phyloP scores from a whole-genome alignment of 148 eudicot species.

The Camellia lanceoleosa region DNA sequence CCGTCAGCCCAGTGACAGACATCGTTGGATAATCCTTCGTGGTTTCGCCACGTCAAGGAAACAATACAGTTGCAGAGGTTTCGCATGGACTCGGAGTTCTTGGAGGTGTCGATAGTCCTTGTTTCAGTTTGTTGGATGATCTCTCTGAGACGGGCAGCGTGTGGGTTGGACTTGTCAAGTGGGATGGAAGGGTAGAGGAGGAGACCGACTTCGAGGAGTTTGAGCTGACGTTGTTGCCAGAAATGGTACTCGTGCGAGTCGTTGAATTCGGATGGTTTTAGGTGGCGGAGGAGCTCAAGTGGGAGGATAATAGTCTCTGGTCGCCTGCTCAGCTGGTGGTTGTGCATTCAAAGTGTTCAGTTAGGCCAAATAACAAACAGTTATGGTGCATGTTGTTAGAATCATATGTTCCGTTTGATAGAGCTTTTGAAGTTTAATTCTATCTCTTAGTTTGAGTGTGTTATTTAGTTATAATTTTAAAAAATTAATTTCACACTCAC shows the following conservation, averaged over 20 bases:
- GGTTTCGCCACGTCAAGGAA: conserved; percentile 65
- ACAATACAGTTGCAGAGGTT: conserved; percentile 53
- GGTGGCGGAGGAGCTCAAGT: conserved; percentile 83
- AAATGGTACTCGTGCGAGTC: conserved; percentile 61
- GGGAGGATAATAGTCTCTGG: conserved; percentile 90
- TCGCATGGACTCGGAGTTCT: conserved; percentile 66
- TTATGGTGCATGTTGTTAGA: neutral
- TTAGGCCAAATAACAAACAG: neutral
- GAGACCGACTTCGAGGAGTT: conserved; percentile 64
- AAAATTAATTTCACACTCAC: no score
- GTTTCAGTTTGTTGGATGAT: conserved; percentile 39
- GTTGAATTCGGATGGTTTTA: conserved; percentile 75
- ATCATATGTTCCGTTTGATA: no score
- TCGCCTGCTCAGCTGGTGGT: conserved; percentile 63
- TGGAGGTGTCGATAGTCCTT: conserved; percentile 63
- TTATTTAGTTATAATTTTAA: no score
- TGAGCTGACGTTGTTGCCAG: conserved; percentile 85
- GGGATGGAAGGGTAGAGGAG: conserved; percentile 63
- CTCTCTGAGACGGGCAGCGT: conserved; percentile 39
- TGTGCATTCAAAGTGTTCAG: neutral
- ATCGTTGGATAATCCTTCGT: conserved; percentile 45
- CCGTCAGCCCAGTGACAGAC: conserved; percentile 97
- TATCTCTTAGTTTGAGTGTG: no score
- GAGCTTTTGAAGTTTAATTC: no score
- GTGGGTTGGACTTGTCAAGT: conserved; percentile 42